phyloP scores from a whole-genome alignment of 352 stramenopile species.

The Globisporangium mamillatum region DNA sequence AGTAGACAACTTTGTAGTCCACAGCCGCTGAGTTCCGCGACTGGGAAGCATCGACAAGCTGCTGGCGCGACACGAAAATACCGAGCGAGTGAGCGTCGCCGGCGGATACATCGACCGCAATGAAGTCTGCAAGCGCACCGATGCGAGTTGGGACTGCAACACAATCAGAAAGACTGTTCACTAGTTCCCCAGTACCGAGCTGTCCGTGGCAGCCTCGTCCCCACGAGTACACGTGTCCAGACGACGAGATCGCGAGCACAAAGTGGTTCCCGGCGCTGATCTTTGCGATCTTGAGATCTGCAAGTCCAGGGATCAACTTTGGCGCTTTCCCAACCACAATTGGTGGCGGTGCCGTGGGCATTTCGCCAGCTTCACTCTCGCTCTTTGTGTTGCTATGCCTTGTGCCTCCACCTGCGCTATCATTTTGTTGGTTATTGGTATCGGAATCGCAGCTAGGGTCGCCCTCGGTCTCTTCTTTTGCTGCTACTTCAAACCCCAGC shows the following conservation, averaged over 20 bases:
- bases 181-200: slow-evolving; percentile 40
- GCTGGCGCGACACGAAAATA: slow-evolving; percentile 27
- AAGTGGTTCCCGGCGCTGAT: slow-evolving; percentile 70
- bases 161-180: neutral
- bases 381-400: neutral
- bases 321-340: slow-evolving; percentile 26
- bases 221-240: slow-evolving; percentile 54
- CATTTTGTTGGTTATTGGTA: slow-evolving; percentile 2
- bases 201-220: slow-evolving; percentile 56
- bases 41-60: neutral
- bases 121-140: slow-evolving; percentile 22
- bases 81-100: slow-evolving; percentile 51
- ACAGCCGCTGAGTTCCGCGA: neutral
- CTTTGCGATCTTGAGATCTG: slow-evolving; percentile 27
- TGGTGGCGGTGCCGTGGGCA: neutral
- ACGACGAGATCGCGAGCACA: slow-evolving; percentile 36
- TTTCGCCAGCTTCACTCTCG: neutral
- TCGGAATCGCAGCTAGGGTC: neutral
- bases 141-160: slow-evolving; percentile 26
- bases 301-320: slow-evolving; percentile 22
- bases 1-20: slow-evolving; percentile 42
- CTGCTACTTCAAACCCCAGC: slow-evolving; percentile 32
- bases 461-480: neutral
- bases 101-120: slow-evolving; percentile 43
- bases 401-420: slow-evolving; percentile 10